phyloP scores from a whole-genome alignment of 2,329 filamentous ascomycete species.

The Arthrinium phaeospermum region DNA sequence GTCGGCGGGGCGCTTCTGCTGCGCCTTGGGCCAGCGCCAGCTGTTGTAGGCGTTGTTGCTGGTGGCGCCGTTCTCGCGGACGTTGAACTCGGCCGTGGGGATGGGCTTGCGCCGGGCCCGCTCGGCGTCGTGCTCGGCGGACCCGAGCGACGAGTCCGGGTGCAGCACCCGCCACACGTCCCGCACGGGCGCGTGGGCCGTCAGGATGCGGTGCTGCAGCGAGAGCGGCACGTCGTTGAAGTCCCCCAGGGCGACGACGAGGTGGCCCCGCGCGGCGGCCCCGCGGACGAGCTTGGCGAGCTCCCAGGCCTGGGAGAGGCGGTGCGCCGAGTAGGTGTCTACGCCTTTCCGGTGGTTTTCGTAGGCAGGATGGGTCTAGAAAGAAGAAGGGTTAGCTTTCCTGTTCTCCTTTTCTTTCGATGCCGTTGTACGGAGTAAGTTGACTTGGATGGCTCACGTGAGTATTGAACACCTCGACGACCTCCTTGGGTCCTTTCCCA shows the following conservation, averaged over 20 bases:
- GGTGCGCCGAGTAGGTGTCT: conserved; percentile 89
- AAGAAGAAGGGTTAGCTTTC: background rate
- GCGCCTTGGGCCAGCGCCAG: conserved; percentile 83
- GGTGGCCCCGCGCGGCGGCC: conserved; percentile 78
- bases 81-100: conserved; percentile 79
- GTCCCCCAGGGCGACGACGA: conserved; percentile 87
- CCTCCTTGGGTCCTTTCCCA: conserved; percentile 66
- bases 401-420: background rate
- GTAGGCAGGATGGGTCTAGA: conserved; percentile 80
- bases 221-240: conserved; percentile 96
- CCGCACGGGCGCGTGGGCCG: conserved; percentile 74
- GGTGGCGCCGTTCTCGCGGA: conserved; percentile 82
- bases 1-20: conserved; percentile 48
- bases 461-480: conserved; percentile 91
- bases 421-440: background rate
- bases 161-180: conserved; percentile 88
- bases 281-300: conserved; percentile 86
- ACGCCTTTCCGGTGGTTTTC: conserved; percentile 68
- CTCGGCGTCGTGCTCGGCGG: conserved; percentile 71
- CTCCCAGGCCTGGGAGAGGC: conserved; percentile 93
- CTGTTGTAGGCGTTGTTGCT: conserved; percentile 89
- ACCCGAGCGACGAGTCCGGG: conserved; percentile 82
- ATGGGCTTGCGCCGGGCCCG: conserved; percentile 67
- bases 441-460: conserved; percentile 61
- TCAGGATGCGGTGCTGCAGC: conserved; percentile 82